These are phyloP conservation scores for Fusarium secorum DNA, from an alignment of 2,329 filamentous ascomycete genomes.

Conservation along the genomic window DNA sequence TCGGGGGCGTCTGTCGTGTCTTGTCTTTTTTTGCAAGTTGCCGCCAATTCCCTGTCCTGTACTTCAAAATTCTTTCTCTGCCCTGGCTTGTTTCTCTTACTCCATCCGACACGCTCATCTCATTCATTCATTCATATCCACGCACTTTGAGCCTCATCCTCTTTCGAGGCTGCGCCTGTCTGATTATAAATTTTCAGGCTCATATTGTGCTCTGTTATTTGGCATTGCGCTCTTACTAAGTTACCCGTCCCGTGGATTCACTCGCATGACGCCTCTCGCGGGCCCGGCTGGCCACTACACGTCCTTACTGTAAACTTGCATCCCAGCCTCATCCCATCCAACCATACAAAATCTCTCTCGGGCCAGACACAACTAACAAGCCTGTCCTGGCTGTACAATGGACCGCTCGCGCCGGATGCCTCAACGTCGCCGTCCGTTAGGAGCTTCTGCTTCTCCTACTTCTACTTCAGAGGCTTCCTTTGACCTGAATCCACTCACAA, in stretches of 20 bases:
- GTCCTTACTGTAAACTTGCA: constrained; percentile 39
- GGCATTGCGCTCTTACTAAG: constrained; percentile 23
- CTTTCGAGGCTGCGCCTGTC: not conserved
- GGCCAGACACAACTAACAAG: constrained; percentile 10
- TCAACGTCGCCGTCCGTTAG: constrained; percentile 45
- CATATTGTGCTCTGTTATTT: constrained; percentile 7
- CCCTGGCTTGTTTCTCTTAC: constrained; percentile 41
- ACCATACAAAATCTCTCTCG: not conserved
- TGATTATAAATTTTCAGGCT: constrained; percentile 11
- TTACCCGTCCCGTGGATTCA: constrained; percentile 31
- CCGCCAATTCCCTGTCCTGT: constrained; percentile 41
- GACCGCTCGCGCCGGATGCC: constrained; percentile 50
- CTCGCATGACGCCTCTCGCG: constrained; percentile 41
- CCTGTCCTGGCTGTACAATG: constrained; percentile 46
- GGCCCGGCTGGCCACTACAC: constrained; percentile 44
- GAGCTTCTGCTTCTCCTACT: constrained; percentile 47
- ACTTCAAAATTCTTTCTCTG: constrained; percentile 45
- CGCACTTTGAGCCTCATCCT: constrained; percentile 36
- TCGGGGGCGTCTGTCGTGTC: not conserved
- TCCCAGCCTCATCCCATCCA: constrained; percentile 35
- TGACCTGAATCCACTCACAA: constrained; percentile 44
- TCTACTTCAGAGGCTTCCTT: constrained; percentile 45
- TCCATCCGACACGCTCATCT: constrained; percentile 45
- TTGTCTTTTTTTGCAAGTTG: constrained; percentile 30
- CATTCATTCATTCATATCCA: constrained; percentile 30